Evolutionary conservation across 768 basidiomycete species (phyloP), one percentile per base, ranked within the genome.

Genomic region (Leccinum rimulosum): DNA sequence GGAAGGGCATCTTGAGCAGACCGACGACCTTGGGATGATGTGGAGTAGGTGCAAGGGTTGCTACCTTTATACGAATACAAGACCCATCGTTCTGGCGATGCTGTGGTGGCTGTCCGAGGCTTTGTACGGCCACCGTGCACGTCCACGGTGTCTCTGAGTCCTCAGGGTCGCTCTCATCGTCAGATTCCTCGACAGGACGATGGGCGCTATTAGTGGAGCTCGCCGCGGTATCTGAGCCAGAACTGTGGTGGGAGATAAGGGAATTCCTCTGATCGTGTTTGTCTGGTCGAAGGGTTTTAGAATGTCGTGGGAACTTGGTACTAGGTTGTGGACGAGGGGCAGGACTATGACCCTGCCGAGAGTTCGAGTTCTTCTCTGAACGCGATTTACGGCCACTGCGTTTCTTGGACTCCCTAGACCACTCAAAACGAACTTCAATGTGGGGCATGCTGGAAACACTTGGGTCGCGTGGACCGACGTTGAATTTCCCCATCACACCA

Each of bases 71-170:
- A 22, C 74, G 71, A 9, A 78, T 49, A 33, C 12, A 60, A 56
- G 52, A 61, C 19, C 27, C 31, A 19, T 31, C 56, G 15, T 54
- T 58, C 43, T 36, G 56, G 52, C 52, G 62, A 43, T 49, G 58
- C 17, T 19, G 57, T 19, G 64, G 54, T 33, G 47, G 8, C 49
- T 66, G 56, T 10, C 64, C 73, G 33, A 79, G 68, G 25, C 82
- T 76, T 22, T 86, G 82, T 35, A 89, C 77, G 60, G 86, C 84
- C 63, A 94, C 79, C n/a, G 84, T 85, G 68, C 95, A 98, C 50
- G 88, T 86, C 95, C 95, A 98, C 0, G 96, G 94, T 25, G 93
- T 95, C 73, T 98, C 95, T 48, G 91, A 93, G 68, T 98, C 96
- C 70, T 98, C 95, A 0, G 95, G 91, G 63, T 98, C 96, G 60